These are phyloP conservation scores for Pyrus communis DNA, from an alignment of 306 rosid species.

Conservation along the genomic window DNA sequence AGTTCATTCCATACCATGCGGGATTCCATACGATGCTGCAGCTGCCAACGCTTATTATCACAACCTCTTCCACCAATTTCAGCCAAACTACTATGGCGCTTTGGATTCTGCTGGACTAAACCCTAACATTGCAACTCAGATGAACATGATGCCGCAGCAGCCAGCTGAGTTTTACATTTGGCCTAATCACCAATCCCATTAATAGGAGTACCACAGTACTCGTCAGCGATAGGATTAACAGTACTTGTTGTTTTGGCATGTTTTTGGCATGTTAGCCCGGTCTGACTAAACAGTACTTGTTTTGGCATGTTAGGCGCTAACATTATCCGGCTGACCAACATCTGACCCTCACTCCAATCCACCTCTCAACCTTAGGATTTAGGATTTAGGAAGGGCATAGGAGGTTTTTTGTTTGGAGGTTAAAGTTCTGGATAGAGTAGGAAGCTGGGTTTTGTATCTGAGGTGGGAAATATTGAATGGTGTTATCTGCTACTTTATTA, in stretches of 20 bases:
- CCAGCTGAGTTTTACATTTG: constrained; percentile 71
- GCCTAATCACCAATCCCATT: constrained; percentile 68
- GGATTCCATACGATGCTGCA: constrained; percentile 53
- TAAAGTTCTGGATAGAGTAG: constrained; percentile 24
- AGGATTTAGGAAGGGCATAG: constrained; percentile 26
- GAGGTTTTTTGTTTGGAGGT: constrained; percentile 45
- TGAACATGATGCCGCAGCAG: constrained; percentile 27
- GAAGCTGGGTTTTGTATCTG: constrained; percentile 48
- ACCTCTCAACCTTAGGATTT: constrained; percentile 27
- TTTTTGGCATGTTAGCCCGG: constrained; percentile 17
- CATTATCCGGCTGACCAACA: constrained; percentile 44
- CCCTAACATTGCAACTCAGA: constrained; percentile 17
- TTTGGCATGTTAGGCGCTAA: constrained; percentile 30
- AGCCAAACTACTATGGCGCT: constrained; percentile 25
- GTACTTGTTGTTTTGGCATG: background rate
- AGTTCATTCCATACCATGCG: constrained; percentile 46
- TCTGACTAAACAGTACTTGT: too few relatives aligned
- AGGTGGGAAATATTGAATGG: constrained; percentile 24
- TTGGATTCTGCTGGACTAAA: constrained; percentile 21
- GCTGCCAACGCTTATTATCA: constrained; percentile 46
- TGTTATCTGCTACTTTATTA: background rate
- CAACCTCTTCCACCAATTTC: constrained; percentile 58
- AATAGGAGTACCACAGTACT: background rate
- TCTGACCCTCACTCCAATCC: constrained; percentile 42
- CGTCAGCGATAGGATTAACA: background rate